Evolutionary conservation across 2,329 filamentous ascomycete genomes (phyloP).

Genomic region (Paraconiothyrium brasiliense): DNA sequence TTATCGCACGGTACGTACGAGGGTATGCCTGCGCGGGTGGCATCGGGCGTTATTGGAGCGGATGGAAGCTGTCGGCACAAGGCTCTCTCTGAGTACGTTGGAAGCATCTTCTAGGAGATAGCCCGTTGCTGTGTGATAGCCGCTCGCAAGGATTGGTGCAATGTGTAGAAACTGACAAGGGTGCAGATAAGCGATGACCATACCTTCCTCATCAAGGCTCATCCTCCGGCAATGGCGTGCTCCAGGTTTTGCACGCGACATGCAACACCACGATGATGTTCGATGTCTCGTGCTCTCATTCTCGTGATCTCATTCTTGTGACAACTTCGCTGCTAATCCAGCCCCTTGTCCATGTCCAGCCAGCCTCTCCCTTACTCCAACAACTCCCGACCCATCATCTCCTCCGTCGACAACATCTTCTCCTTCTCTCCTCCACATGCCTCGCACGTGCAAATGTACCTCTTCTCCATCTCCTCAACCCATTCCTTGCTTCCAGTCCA

Average conservation of each 20-base stretch:
- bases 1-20: not conserved
- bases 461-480: not conserved
- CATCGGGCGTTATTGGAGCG: not conserved
- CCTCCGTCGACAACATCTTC: not conserved
- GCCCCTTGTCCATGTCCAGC: not conserved
- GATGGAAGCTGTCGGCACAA: not conserved
- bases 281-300: not conserved
- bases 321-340: not conserved
- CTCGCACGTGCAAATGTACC: not conserved
- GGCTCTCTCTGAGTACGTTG: not conserved
- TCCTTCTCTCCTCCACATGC: not conserved
- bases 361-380: not conserved
- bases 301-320: not conserved
- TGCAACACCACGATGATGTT: not conserved
- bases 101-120: not conserved
- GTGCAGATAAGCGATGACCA: conserved; percentile 1
- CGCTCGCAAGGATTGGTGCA: not conserved
- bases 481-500: not conserved
- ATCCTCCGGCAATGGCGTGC: conserved; percentile 1
- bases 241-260: conserved; percentile 1
- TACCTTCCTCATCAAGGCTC: conserved; percentile 1
- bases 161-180: conserved; percentile 1
- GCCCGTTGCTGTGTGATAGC: not conserved
- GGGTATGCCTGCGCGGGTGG: not conserved
- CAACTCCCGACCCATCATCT: not conserved